Base-by-base conservation (phyloP, 176 grass and related monocot genomes). In the Lolium perenne region DNA sequence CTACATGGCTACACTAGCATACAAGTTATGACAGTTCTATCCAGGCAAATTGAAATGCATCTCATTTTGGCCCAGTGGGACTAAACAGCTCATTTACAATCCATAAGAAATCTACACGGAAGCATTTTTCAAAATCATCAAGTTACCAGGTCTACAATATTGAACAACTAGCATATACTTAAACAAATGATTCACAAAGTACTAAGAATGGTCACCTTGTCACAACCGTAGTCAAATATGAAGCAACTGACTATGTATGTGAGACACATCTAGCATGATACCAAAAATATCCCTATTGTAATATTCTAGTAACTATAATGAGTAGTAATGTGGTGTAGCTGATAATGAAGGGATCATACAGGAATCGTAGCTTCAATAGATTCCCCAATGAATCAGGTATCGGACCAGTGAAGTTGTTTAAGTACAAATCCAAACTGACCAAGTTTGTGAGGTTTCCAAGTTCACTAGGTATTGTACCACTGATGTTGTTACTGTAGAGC, bases 401-500 rank as follows among this genome's bases (percentile, higher is more conserved):
- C 65, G 86, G 80, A 32, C 90, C 94, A 71, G 87, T 92, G 76
- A 97, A 97, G 23, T 87, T 97, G 92, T 97, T 97, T 72, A 97
- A 87, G 82, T 97, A 97, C 56, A 94, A 83, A 89, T 97, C 94
- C 83, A 97, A 94, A 87, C 94, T 97, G 85, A 97, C 92, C 82
- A 97, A 87, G 80, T 94, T 94, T 68, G 92, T 94, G 41, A 97
- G 89, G 68, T 97, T 94, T 62, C 94, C 94, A 11, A 97, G 87
- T 88, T 97, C 92, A 29, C 87, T 87, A 61, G 94, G 94, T 86
- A 97, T 90, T 18, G 49, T 94, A 7, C 94, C 94, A 14, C 92
- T 97, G 77, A 97, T 97, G 71, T 97, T 94, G 67, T 97, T 97
- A 91, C 94, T 97, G 82, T 97, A 97, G 18, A 97, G 88, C 86